phyloP scores from a whole-genome alignment of 257 asterid species.

The Cordia subcordata region DNA sequence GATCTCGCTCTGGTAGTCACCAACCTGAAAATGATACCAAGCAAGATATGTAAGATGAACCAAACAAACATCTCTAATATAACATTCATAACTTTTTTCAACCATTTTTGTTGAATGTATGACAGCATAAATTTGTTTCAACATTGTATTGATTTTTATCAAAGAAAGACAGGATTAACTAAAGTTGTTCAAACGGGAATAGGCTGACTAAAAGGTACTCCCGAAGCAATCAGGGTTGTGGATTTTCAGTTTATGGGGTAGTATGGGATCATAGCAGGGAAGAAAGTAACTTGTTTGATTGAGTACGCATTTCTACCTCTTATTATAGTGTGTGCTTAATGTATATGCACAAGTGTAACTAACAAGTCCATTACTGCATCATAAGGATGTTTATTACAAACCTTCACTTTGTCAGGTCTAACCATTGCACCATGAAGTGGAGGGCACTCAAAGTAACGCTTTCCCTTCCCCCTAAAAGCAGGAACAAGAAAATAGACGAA shows the following conservation, averaged over 20 bases:
- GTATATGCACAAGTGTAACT: neutral
- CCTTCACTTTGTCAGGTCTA: slow-evolving; percentile 94
- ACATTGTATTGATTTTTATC: too few relatives aligned
- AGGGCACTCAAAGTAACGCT: slow-evolving; percentile 81
- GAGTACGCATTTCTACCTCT: too few relatives aligned
- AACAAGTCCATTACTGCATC: neutral
- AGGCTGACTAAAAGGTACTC: too few relatives aligned
- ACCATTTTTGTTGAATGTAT: too few relatives aligned
- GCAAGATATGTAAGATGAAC: neutral
- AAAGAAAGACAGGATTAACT: too few relatives aligned
- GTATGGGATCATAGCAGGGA: too few relatives aligned
- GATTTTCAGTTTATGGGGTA: too few relatives aligned
- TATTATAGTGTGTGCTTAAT: neutral
- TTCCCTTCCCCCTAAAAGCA: slow-evolving; percentile 74
- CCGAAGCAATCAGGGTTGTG: too few relatives aligned
- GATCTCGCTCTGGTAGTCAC: slow-evolving; percentile 91
- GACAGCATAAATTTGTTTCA: neutral
- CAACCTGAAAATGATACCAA: slow-evolving; percentile 48
- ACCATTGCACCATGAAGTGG: slow-evolving; percentile 86
- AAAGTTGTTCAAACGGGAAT: too few relatives aligned
- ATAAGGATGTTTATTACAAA: slow-evolving; percentile 22
- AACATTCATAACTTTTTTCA: too few relatives aligned
- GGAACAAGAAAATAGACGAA: neutral
- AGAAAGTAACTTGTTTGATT: too few relatives aligned
- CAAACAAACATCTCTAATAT: neutral